Conservation (phyloP, 768 basidiomycete genomes). For the Termitomyces bulborhizus region DNA sequence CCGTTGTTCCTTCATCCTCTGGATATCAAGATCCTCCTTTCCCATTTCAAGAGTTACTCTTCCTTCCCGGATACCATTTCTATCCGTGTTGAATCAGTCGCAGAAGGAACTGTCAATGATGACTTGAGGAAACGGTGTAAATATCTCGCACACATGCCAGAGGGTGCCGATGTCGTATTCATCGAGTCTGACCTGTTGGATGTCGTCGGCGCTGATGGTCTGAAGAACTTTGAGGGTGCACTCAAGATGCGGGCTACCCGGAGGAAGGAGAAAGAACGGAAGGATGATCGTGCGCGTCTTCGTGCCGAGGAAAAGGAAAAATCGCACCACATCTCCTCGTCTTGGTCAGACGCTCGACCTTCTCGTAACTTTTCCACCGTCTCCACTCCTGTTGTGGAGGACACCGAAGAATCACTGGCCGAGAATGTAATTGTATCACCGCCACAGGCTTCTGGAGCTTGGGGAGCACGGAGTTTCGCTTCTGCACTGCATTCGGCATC, state of each 20-base stretch:
- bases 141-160: conserved; percentile 89
- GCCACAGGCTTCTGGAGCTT: conserved; percentile 44
- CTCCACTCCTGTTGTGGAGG: conserved; percentile 18
- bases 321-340: conserved; percentile 20
- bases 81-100: conserved; percentile 71
- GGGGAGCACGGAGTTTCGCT: conserved; percentile 81
- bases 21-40: conserved; percentile 88
- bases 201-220: conserved; percentile 69
- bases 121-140: conserved; percentile 93
- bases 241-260: conserved; percentile 69
- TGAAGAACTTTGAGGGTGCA: conserved; percentile 80
- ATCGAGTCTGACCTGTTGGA: conserved; percentile 79
- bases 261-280: conserved; percentile 75
- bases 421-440: conserved; percentile 10
- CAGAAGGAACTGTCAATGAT: conserved; percentile 82
- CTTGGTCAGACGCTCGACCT: conserved; percentile 11
- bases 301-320: conserved; percentile 73
- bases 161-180: conserved; percentile 90
- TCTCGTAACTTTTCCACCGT: conserved; percentile 16
- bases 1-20: conserved; percentile 93
- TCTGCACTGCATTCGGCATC: conserved; percentile 60
- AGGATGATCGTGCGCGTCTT: conserved; percentile 79
- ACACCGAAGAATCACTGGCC: conserved; percentile 20
- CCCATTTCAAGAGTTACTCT: conserved; percentile 76
- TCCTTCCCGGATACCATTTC: conserved; percentile 80